Evolutionary conservation across 129 eudicot species (phyloP).

Genomic region (Heracleum sosnowskyi): DNA sequence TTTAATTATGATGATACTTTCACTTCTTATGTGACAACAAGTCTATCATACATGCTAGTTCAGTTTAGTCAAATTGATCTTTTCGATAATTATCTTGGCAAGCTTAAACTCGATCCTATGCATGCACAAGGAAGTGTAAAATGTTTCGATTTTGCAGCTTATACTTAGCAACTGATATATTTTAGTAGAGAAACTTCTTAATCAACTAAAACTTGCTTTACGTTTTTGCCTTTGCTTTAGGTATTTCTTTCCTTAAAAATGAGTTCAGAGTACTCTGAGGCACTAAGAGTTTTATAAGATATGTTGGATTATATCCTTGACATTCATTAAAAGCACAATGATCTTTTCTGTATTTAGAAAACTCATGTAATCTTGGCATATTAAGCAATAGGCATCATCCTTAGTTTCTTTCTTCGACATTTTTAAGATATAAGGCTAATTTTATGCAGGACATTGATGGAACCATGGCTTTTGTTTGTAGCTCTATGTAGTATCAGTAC

Average conservation of each 20-base stretch:
- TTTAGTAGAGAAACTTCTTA: background rate
- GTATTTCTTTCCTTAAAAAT: background rate
- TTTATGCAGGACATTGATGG: constrained; percentile 3
- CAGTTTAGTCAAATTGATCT: background rate
- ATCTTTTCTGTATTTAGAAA: background rate
- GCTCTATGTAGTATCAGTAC: constrained; percentile 11
- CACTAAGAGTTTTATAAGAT: background rate
- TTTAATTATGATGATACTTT: background rate
- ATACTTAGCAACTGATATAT: background rate
- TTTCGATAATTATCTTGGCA: no score
- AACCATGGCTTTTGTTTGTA: constrained; percentile 9
- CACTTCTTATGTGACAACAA: background rate
- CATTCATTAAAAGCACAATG: background rate
- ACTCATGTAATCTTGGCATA: background rate
- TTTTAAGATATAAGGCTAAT: background rate
- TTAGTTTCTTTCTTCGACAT: background rate
- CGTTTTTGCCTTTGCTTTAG: background rate
- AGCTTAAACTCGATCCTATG: background rate
- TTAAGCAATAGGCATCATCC: background rate
- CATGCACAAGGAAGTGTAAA: background rate
- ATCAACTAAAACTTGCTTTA: background rate
- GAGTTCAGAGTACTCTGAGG: background rate
- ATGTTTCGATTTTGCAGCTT: no score
- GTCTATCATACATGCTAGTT: background rate
- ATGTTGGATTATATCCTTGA: background rate